Evolutionary conservation across 306 rosid species (phyloP).

Genomic region (Cucurbita ficifolia): DNA sequence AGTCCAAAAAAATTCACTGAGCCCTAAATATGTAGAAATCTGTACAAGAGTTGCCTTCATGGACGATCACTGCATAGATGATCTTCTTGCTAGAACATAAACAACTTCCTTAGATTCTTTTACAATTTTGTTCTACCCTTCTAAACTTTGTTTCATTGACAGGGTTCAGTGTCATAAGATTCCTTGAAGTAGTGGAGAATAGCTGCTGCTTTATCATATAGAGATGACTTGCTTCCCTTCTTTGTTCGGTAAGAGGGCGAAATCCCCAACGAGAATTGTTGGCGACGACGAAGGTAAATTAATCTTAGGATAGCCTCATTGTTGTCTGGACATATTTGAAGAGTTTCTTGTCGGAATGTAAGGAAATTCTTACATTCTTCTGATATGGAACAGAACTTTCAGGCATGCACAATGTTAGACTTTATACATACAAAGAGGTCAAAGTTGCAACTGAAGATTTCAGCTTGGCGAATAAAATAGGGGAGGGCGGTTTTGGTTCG

Average conservation of each 20-base stretch:
- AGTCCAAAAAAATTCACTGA: not conserved
- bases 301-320: not conserved
- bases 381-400: constrained; percentile 28
- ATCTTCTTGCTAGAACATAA: not conserved
- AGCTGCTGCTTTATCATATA: constrained; percentile 9
- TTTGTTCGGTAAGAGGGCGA: constrained; percentile 25
- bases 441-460: constrained; percentile 59
- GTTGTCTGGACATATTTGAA: not conserved
- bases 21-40: not conserved
- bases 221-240: constrained; percentile 58
- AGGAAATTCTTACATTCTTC: not conserved
- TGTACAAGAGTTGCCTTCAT: not conserved
- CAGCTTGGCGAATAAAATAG: constrained; percentile 59
- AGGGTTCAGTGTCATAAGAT: constrained; percentile 1
- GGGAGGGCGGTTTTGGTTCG: constrained; percentile 98
- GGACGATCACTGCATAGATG: not conserved
- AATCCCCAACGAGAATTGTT: constrained; percentile 15
- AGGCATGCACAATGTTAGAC: constrained; percentile 47
- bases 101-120: not conserved
- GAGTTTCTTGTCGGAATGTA: not conserved
- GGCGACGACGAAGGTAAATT: constrained; percentile 42
- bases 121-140: not conserved
- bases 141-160: not conserved
- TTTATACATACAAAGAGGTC: constrained; percentile 54
- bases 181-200: constrained; percentile 15